phyloP scores from a whole-genome alignment of 176 grass and related monocot genomes.

The Oryza meyeriana region DNA sequence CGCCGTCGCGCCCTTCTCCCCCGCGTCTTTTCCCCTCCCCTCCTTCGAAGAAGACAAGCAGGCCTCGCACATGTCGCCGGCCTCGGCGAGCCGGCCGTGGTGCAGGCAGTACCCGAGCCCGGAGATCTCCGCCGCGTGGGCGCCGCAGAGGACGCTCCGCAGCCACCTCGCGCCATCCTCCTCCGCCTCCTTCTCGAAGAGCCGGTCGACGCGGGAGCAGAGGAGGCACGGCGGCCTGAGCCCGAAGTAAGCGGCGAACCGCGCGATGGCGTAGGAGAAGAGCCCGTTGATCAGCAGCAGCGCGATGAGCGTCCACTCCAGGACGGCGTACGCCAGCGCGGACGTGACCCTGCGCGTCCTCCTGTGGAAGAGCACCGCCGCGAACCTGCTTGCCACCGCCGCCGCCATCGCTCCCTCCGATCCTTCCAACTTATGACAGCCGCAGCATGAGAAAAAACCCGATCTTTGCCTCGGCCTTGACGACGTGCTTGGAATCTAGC shows the following conservation, averaged over 20 bases:
- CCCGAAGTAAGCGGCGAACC: conserved; percentile 77
- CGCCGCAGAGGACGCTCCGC: conserved; percentile 55
- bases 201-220: conserved; percentile 81
- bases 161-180: conserved; percentile 29
- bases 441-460: conserved; percentile 18
- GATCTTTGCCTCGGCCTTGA: background rate
- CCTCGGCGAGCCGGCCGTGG: conserved; percentile 53
- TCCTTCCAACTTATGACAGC: background rate
- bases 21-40: conserved; percentile 22
- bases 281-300: conserved; percentile 84
- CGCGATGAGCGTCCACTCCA: conserved; percentile 91
- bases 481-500: background rate
- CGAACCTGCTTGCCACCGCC: conserved; percentile 45
- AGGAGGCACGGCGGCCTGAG: conserved; percentile 70
- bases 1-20: conserved; percentile 36
- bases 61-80: conserved; percentile 64
- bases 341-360: conserved; percentile 49
- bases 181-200: conserved; percentile 46
- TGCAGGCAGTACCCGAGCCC: conserved; percentile 60
- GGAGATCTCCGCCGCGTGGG: conserved; percentile 79
- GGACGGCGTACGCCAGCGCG: conserved; percentile 61
- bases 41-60: conserved; percentile 61
- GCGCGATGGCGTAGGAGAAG: conserved; percentile 73
- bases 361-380: conserved; percentile 41
- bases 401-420: conserved; percentile 44